These are phyloP conservation scores for Lyophyllum atratum DNA, from an alignment of 768 basidiomycete species.

Conservation along the genomic window DNA sequence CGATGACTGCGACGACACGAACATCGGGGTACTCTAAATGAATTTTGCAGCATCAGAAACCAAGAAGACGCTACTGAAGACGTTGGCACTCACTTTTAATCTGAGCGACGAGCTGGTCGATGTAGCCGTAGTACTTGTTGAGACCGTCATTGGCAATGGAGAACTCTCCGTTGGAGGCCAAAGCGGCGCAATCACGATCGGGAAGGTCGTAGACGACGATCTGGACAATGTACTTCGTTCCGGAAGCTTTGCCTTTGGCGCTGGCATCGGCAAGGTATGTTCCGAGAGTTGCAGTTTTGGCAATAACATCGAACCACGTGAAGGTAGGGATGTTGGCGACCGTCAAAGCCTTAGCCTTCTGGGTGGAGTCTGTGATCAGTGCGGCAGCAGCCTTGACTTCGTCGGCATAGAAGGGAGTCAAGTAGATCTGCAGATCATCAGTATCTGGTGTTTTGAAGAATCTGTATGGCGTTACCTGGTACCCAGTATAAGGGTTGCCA, in stretches of 20 bases:
- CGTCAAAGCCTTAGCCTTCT: slow-evolving; percentile 48
- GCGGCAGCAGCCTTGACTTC: slow-evolving; percentile 55
- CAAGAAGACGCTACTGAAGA: neutral
- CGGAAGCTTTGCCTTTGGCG: slow-evolving; percentile 44
- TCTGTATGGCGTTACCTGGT: slow-evolving; percentile 31
- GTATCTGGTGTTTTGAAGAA: neutral
- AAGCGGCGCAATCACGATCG: slow-evolving; percentile 67
- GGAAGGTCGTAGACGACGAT: slow-evolving; percentile 63
- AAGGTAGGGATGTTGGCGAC: slow-evolving; percentile 64
- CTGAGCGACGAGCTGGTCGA: slow-evolving; percentile 61
- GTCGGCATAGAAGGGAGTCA: slow-evolving; percentile 56
- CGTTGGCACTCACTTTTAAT: slow-evolving; percentile 42
- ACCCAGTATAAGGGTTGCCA: slow-evolving; percentile 56
- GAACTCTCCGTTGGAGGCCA: slow-evolving; percentile 69
- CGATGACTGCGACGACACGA: slow-evolving; percentile 64
- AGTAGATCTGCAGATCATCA: slow-evolving; percentile 38
- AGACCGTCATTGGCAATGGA: slow-evolving; percentile 56
- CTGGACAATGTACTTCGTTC: slow-evolving; percentile 50
- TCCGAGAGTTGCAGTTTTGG: slow-evolving; percentile 56
- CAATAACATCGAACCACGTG: slow-evolving; percentile 59
- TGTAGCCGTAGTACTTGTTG: slow-evolving; percentile 58
- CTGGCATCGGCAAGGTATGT: slow-evolving; percentile 58
- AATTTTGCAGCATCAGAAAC: neutral
- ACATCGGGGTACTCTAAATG: slow-evolving; percentile 54
- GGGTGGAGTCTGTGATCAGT: slow-evolving; percentile 48